phyloP scores from a whole-genome alignment of 1,284 basidiomycete genomes.

The Pseudomicrostroma phylloplanum region DNA sequence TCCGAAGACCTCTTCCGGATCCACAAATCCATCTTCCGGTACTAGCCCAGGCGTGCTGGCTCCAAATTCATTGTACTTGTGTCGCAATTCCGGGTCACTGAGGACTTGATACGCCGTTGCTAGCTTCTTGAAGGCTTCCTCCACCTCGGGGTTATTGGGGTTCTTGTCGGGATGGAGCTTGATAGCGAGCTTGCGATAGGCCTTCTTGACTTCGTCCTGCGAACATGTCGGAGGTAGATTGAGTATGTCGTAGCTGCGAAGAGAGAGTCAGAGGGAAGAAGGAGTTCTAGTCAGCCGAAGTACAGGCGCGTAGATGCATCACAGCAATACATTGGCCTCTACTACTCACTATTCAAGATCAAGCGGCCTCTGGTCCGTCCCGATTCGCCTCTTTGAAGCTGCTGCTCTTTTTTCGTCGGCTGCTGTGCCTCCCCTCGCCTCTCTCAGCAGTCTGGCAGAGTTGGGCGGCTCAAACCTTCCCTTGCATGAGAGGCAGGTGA shows the following conservation, averaged over 20 bases:
- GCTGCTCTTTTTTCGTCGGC: slow-evolving; percentile 47
- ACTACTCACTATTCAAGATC: slow-evolving; percentile 40
- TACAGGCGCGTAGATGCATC: background rate
- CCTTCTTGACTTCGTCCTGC: slow-evolving; percentile 85
- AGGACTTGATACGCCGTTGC: slow-evolving; percentile 62
- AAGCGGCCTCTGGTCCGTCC: slow-evolving; percentile 47
- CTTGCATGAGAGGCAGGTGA: slow-evolving; percentile 40
- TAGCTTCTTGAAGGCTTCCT: slow-evolving; percentile 61
- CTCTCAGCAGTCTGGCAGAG: slow-evolving; percentile 36
- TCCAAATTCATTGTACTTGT: slow-evolving; percentile 64
- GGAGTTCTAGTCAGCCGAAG: background rate
- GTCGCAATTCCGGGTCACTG: slow-evolving; percentile 71
- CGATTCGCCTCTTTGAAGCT: slow-evolving; percentile 40
- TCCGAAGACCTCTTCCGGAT: slow-evolving; percentile 78
- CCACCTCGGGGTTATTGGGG: slow-evolving; percentile 81
- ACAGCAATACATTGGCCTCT: background rate
- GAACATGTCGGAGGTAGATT: slow-evolving; percentile 69
- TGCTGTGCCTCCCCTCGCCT: slow-evolving; percentile 28
- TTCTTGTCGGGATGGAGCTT: slow-evolving; percentile 75
- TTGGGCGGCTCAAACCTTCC: slow-evolving; percentile 46
- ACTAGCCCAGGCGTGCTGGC: slow-evolving; percentile 46
- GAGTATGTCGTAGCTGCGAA: slow-evolving; percentile 58
- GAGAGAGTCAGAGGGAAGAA: background rate
- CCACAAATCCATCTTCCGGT: slow-evolving; percentile 54
- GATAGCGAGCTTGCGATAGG: slow-evolving; percentile 88